Evolutionary conservation across 495 filamentous ascomycete genomes (phyloP).

Genomic region (Choiromyces venosus): DNA sequence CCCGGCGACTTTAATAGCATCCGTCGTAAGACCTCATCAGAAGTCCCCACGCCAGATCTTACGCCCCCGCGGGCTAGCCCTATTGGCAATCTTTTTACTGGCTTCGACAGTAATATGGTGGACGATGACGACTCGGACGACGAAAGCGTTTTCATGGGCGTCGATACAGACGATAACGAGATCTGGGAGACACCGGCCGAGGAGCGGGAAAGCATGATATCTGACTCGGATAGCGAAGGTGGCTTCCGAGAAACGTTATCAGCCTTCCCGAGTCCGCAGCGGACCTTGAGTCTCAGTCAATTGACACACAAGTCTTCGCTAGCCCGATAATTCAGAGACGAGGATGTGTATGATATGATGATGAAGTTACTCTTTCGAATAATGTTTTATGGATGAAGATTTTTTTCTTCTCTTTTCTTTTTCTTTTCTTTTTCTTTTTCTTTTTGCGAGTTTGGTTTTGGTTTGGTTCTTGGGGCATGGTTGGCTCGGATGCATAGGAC

Average conservation of each 20-base stretch:
- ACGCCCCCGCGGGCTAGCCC: slow-evolving; percentile 34
- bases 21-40: slow-evolving; percentile 37
- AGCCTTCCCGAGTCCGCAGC: slow-evolving; percentile 27
- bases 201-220: slow-evolving; percentile 25
- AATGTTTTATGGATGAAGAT: slow-evolving; percentile 27
- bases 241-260: slow-evolving; percentile 33
- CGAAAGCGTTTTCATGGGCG: slow-evolving; percentile 24
- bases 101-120: slow-evolving; percentile 30
- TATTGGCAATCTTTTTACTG: slow-evolving; percentile 29
- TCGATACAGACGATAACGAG: slow-evolving; percentile 37
- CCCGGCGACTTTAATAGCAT: slow-evolving; percentile 28
- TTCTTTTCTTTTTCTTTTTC: slow-evolving; percentile 6
- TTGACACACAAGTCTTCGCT: slow-evolving; percentile 39
- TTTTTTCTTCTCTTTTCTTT: slow-evolving; percentile 8
- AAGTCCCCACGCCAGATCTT: slow-evolving; percentile 39
- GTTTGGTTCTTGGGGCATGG: slow-evolving; percentile 28
- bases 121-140: slow-evolving; percentile 23
- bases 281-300: slow-evolving; percentile 40
- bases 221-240: slow-evolving; percentile 30
- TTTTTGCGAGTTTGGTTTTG: slow-evolving; percentile 27
- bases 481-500: slow-evolving; percentile 23
- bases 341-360: slow-evolving; percentile 30
- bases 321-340: slow-evolving; percentile 13
- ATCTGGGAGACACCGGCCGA: slow-evolving; percentile 39
- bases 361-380: slow-evolving; percentile 27